A percentile compares a stretch with the other conserved stretches of the same genome.
Conservation (phyloP, 495 filamentous ascomycete species). For the Aeminium ludgeri region DNA sequence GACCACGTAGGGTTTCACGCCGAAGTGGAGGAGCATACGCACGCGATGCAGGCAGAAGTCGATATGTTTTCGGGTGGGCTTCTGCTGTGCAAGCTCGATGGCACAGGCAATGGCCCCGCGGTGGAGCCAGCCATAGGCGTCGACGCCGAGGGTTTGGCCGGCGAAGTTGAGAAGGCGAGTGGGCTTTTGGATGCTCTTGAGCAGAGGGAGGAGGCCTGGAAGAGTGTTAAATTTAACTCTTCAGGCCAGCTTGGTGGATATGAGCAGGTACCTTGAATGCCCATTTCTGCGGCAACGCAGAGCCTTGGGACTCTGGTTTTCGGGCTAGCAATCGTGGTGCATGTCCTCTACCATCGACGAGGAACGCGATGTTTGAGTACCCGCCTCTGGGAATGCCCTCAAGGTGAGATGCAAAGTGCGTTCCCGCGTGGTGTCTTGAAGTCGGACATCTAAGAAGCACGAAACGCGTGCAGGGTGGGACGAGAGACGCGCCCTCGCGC, state of each 20-base stretch:
- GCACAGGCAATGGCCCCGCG: constrained; percentile 82
- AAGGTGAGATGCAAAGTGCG: neutral
- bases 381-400: neutral
- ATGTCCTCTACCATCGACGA: neutral
- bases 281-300: constrained; percentile 36
- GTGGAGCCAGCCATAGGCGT: constrained; percentile 97
- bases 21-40: constrained; percentile 81
- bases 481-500: too few species aligned
- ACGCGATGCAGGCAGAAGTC: constrained; percentile 85
- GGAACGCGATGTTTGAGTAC: neutral
- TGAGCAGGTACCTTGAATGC: constrained; percentile 44
- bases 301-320: neutral
- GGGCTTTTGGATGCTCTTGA: constrained; percentile 90
- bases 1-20: constrained; percentile 78
- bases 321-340: too few species aligned
- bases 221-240: constrained; percentile 1
- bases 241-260: constrained; percentile 3
- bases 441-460: too few species aligned
- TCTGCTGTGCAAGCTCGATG: constrained; percentile 74
- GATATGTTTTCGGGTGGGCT: constrained; percentile 75
- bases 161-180: constrained; percentile 71
- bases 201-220: constrained; percentile 68
- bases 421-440: neutral
- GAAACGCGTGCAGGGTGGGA: too few species aligned
- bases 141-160: constrained; percentile 78